phyloP scores from a whole-genome alignment of 2,329 filamentous ascomycete genomes.

The Botrytis medusae region DNA sequence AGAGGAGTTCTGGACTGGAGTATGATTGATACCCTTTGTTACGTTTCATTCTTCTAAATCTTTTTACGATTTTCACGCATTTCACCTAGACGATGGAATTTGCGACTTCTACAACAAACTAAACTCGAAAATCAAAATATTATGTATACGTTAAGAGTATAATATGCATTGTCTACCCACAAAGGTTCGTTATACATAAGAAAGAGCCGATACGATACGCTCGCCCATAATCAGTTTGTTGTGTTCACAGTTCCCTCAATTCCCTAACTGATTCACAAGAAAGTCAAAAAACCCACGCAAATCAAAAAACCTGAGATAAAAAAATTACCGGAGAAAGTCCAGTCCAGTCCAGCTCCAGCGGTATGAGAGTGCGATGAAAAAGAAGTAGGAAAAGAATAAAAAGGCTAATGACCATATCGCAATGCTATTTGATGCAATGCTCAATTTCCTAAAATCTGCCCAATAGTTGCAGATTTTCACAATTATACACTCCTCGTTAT shows the following conservation, averaged over 20 bases:
- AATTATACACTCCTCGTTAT: conserved; percentile 34
- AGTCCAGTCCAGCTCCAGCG: conserved; percentile 16
- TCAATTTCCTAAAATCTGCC: conserved; percentile 22
- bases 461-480: conserved; percentile 21
- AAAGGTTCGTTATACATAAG: conserved; percentile 39
- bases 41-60: conserved; percentile 10
- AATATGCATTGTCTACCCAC: conserved; percentile 41
- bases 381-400: conserved; percentile 8
- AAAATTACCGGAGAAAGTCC: conserved; percentile 21
- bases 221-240: conserved; percentile 19
- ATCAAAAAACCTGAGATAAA: conserved; percentile 22
- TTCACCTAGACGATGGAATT: background rate
- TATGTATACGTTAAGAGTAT: conserved; percentile 20
- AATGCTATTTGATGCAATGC: conserved; percentile 24
- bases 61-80: background rate
- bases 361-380: conserved; percentile 18
- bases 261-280: conserved; percentile 23
- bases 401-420: conserved; percentile 3
- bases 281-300: conserved; percentile 14
- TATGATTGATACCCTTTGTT: conserved; percentile 36
- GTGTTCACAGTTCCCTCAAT: conserved; percentile 20
- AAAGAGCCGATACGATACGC: conserved; percentile 26
- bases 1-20: conserved; percentile 28
- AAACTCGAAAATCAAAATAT: background rate
- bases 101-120: background rate